phyloP scores from a whole-genome alignment of 768 basidiomycete genomes.

The Mycena galopus region DNA sequence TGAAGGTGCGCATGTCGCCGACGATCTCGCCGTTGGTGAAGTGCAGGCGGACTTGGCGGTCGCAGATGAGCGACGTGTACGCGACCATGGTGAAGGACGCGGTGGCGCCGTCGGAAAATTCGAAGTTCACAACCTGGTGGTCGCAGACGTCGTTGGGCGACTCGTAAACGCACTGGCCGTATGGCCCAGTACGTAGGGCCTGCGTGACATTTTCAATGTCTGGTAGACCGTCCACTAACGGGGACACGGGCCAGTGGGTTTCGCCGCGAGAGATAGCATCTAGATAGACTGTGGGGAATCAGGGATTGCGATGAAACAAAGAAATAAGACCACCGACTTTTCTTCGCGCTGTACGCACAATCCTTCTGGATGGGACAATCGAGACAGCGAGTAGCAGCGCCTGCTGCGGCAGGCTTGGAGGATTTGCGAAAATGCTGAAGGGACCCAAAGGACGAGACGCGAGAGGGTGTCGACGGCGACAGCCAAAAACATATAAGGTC shows the following conservation, averaged over 20 bases:
- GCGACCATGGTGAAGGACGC: constrained; percentile 93
- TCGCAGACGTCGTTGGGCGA: constrained; percentile 89
- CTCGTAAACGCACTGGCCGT: constrained; percentile 90
- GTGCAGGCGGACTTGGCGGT: constrained; percentile 87
- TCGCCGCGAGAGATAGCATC: constrained; percentile 73
- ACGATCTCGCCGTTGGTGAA: constrained; percentile 91
- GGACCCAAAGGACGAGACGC: constrained; percentile 90
- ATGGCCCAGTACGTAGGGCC: constrained; percentile 78
- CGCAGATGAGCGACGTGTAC: constrained; percentile 81
- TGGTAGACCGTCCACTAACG: constrained; percentile 83
- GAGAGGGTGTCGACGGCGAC: constrained; percentile 70
- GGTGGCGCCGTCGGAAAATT: constrained; percentile 85
- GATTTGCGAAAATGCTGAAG: constrained; percentile 84
- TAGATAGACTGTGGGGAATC: constrained; percentile 75
- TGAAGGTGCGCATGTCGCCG: constrained; percentile 86
- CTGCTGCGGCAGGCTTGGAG: constrained; percentile 77
- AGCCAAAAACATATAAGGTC: constrained; percentile 88
- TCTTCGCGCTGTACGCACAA: constrained; percentile 91
- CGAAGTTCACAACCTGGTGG: constrained; percentile 91
- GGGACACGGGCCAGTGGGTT: constrained; percentile 73
- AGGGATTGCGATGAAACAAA: background rate
- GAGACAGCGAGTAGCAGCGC: constrained; percentile 76
- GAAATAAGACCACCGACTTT: constrained; percentile 61
- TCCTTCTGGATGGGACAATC: constrained; percentile 80
- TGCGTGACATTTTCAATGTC: constrained; percentile 89